These are phyloP conservation scores for Carpinus viminea DNA, from an alignment of 306 rosid genomes.

Conservation along the genomic window DNA sequence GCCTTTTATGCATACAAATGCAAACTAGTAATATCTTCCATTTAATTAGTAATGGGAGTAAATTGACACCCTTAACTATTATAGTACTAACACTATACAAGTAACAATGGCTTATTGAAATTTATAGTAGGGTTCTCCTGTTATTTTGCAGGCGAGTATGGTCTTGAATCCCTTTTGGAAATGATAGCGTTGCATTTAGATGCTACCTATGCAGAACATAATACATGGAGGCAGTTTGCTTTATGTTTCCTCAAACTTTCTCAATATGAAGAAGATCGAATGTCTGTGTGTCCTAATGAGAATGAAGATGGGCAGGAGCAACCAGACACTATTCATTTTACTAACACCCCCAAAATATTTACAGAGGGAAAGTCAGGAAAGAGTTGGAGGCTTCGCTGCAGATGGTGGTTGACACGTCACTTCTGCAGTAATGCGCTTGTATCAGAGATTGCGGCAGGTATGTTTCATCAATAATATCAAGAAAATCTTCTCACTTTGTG, in stretches of 20 bases:
- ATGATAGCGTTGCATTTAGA: slow-evolving; percentile 80
- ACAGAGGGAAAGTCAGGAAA: slow-evolving; percentile 46
- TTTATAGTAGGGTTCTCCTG: slow-evolving; percentile 24
- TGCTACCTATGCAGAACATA: slow-evolving; percentile 56
- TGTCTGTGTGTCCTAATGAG: slow-evolving; percentile 44
- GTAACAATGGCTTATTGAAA: not conserved
- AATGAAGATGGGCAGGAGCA: slow-evolving; percentile 25
- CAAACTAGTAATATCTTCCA: not conserved
- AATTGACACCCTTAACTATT: not conserved
- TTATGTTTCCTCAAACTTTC: slow-evolving; percentile 60
- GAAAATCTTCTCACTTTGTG: not conserved
- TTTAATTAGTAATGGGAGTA: not conserved
- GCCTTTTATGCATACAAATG: not conserved
- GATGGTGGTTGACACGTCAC: slow-evolving; percentile 75
- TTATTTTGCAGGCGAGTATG: slow-evolving; percentile 63
- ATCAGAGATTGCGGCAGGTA: slow-evolving; percentile 65
- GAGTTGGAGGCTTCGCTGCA: slow-evolving; percentile 71
- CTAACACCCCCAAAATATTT: slow-evolving; percentile 53
- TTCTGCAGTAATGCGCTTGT: slow-evolving; percentile 45
- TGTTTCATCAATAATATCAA: not conserved
- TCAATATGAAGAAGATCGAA: slow-evolving; percentile 52
- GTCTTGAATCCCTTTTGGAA: slow-evolving; percentile 59
- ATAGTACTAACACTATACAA: not conserved
- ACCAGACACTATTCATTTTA: slow-evolving; percentile 20
- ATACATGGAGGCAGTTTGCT: slow-evolving; percentile 65